Percentiles rank a stretch among this genome's conserved stretches.
Conservation (phyloP, 2,329 filamentous ascomycete species). For the Cladobotryum mycophilum region DNA sequence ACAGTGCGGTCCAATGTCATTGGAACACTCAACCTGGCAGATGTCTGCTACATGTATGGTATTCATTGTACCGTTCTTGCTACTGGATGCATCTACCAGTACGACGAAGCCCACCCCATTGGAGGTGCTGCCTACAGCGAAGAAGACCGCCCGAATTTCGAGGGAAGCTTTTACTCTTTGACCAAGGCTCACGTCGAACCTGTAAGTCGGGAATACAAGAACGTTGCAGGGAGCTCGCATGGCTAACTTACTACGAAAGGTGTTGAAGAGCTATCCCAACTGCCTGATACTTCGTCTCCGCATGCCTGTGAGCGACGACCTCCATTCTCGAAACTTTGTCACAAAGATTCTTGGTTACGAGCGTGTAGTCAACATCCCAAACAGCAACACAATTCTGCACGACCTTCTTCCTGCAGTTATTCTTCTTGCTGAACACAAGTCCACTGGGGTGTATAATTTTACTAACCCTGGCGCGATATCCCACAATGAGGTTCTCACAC, state of each 20-base stretch:
- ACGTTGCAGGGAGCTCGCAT: background rate
- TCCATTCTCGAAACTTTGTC: slow-evolving; percentile 61
- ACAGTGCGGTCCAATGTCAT: slow-evolving; percentile 63
- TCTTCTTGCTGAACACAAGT: slow-evolving; percentile 53
- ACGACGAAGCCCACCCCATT: slow-evolving; percentile 54
- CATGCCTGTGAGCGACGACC: slow-evolving; percentile 63
- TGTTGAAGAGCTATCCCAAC: slow-evolving; percentile 57
- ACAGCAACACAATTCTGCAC: slow-evolving; percentile 60
- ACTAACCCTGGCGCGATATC: slow-evolving; percentile 65
- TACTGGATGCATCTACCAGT: slow-evolving; percentile 62
- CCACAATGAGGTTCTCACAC: slow-evolving; percentile 60
- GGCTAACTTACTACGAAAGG: slow-evolving; percentile 27
- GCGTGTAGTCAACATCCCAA: slow-evolving; percentile 60
- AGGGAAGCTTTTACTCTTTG: slow-evolving; percentile 61
- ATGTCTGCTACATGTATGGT: slow-evolving; percentile 51
- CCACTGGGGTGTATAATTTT: slow-evolving; percentile 63
- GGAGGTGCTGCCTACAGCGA: slow-evolving; percentile 55
- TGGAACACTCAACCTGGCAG: slow-evolving; percentile 56
- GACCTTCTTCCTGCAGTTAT: slow-evolving; percentile 58
- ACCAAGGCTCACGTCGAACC: slow-evolving; percentile 60
- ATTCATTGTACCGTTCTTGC: slow-evolving; percentile 62
- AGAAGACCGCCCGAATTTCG: slow-evolving; percentile 58
- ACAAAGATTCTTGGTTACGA: slow-evolving; percentile 63
- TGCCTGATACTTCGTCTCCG: slow-evolving; percentile 58
- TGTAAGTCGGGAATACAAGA: slow-evolving; percentile 8